Conservation (phyloP, 495 filamentous ascomycete species). For the Penicillium arizonense region DNA sequence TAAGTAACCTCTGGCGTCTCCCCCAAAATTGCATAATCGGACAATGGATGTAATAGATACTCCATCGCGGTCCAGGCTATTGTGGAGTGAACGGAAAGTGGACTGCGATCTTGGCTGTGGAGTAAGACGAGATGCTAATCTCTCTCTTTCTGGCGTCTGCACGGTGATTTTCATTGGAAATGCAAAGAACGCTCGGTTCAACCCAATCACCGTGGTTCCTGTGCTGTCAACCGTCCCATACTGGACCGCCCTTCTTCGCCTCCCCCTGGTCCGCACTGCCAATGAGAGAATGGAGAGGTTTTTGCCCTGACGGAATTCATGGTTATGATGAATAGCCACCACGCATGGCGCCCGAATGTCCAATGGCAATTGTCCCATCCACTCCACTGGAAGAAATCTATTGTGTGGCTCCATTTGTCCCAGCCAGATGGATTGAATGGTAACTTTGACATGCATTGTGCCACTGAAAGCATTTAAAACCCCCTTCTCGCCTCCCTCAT, state of each 20-base stretch:
- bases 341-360: not conserved
- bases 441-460: constrained; percentile 16
- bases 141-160: not conserved
- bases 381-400: constrained; percentile 4
- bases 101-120: constrained; percentile 5
- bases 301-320: not conserved
- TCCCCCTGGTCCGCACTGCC: constrained; percentile 14
- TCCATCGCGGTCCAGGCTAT: constrained; percentile 5
- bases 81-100: constrained; percentile 3
- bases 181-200: constrained; percentile 1
- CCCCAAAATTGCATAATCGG: not conserved
- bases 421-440: constrained; percentile 5
- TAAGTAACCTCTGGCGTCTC: not conserved
- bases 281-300: not conserved
- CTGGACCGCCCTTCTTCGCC: constrained; percentile 2
- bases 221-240: constrained; percentile 6
- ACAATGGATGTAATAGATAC: not conserved
- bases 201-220: constrained; percentile 11
- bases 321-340: constrained; percentile 3
- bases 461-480: constrained; percentile 12
- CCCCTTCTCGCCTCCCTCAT: not conserved
- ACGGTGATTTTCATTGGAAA: not conserved
- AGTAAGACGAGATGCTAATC: not conserved
- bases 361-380: not conserved
- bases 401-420: not conserved